These are phyloP conservation scores for Geosiphon pyriformis DNA, from an alignment of 192 early-diverging fungal species.

Conservation along the genomic window DNA sequence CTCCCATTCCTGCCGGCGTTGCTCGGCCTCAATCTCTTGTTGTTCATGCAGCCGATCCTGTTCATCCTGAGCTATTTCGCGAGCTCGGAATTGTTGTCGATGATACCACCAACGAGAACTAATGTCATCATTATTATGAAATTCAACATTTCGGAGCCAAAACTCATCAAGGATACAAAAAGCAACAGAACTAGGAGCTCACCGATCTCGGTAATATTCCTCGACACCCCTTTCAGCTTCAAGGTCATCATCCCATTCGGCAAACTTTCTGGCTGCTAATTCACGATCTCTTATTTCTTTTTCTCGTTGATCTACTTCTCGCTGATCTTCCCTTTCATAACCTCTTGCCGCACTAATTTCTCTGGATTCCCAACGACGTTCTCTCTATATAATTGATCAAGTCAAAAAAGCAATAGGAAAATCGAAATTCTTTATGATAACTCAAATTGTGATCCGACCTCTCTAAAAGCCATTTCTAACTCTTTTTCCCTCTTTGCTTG, in stretches of 20 bases:
- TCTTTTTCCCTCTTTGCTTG: conserved; percentile 42
- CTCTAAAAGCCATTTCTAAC: conserved; percentile 39
- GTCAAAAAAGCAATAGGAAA: no score
- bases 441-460: conserved; percentile 24
- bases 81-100: conserved; percentile 51
- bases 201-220: conserved; percentile 77
- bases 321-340: conserved; percentile 42
- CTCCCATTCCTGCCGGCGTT: conserved; percentile 30
- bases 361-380: conserved; percentile 57
- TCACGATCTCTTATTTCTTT: conserved; percentile 34
- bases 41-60: conserved; percentile 51
- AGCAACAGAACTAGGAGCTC: conserved; percentile 21
- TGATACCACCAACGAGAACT: conserved; percentile 70
- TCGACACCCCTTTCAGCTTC: conserved; percentile 55
- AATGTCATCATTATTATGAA: not conserved
- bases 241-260: conserved; percentile 70
- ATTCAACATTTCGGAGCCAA: not conserved
- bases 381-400: conserved; percentile 44
- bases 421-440: no score
- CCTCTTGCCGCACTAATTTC: conserved; percentile 43
- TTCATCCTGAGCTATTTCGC: conserved; percentile 67
- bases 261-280: conserved; percentile 41
- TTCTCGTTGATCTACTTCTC: conserved; percentile 41
- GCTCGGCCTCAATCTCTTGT: conserved; percentile 43
- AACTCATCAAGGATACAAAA: not conserved